phyloP scores from a whole-genome alignment of 129 eudicot species.

The Erigeron canadensis region DNA sequence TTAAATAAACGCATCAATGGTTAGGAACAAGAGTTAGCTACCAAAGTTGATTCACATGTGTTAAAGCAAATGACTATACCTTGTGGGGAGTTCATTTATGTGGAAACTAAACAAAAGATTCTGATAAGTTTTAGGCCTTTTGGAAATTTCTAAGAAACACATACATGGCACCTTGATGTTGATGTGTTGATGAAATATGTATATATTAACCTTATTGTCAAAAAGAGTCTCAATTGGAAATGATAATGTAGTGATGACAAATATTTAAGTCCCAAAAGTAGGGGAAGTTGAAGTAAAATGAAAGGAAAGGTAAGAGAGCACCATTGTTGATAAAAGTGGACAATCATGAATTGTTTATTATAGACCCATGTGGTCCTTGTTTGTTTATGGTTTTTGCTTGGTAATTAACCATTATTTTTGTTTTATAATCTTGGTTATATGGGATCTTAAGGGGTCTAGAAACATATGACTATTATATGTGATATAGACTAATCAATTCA shows the following conservation, averaged over 20 bases:
- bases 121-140: constrained; percentile 14
- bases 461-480: too few relatives aligned
- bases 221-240: background rate
- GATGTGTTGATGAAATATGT: background rate
- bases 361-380: background rate
- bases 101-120: constrained; percentile 15
- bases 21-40: background rate
- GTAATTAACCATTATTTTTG: background rate
- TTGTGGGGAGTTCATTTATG: constrained; percentile 6
- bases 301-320: constrained; percentile 5
- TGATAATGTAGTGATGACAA: constrained; percentile 1
- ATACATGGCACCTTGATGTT: background rate
- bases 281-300: constrained; percentile 13
- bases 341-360: background rate
- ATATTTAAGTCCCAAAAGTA: constrained; percentile 18
- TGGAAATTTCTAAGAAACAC: constrained; percentile 2
- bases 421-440: too few relatives aligned
- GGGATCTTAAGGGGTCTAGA: too few relatives aligned
- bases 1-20: background rate
- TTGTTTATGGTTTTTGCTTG: background rate
- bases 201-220: constrained; percentile 6
- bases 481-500: too few relatives aligned
- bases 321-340: background rate
- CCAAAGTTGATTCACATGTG: too few relatives aligned
- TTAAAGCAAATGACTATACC: constrained; percentile 8